phyloP scores from a whole-genome alignment of 805 yeast genomes.

The Metschnikowia continentalis region DNA sequence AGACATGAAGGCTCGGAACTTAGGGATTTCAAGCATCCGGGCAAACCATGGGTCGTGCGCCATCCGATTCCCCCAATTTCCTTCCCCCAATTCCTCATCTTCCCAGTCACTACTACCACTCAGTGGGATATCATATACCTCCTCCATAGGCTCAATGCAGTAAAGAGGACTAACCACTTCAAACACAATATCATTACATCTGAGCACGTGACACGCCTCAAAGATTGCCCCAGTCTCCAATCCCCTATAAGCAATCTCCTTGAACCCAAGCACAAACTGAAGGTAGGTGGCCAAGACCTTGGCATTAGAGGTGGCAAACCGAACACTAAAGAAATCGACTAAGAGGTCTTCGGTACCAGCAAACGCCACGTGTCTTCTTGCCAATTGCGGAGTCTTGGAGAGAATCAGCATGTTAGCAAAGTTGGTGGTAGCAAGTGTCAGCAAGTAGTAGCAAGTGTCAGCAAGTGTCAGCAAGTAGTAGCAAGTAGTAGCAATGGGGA shows the following conservation, averaged over 20 bases:
- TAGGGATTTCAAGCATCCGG: conserved; percentile 1
- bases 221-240: conserved; percentile 63
- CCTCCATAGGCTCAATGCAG: conserved; percentile 12
- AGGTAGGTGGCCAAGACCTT: conserved; percentile 56
- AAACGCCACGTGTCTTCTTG: background rate
- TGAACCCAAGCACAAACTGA: conserved; percentile 57
- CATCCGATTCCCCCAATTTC: background rate
- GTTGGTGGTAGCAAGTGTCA: background rate
- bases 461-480: background rate
- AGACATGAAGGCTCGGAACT: background rate
- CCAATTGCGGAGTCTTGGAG: background rate
- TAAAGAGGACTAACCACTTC: conserved; percentile 43
- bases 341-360: background rate
- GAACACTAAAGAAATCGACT: conserved; percentile 54
- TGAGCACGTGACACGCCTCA: conserved; percentile 56
- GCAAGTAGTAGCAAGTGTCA: background rate
- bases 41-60: background rate
- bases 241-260: conserved; percentile 57
- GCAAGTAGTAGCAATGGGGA: conserved; percentile 1
- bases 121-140: background rate
- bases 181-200: conserved; percentile 51
- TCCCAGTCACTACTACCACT: conserved; percentile 2
- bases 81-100: background rate
- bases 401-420: background rate
- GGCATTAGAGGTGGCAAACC: conserved; percentile 73